Evolutionary conservation across 495 filamentous ascomycete species (phyloP).

Genomic region (Penicillium longicatenatum): DNA sequence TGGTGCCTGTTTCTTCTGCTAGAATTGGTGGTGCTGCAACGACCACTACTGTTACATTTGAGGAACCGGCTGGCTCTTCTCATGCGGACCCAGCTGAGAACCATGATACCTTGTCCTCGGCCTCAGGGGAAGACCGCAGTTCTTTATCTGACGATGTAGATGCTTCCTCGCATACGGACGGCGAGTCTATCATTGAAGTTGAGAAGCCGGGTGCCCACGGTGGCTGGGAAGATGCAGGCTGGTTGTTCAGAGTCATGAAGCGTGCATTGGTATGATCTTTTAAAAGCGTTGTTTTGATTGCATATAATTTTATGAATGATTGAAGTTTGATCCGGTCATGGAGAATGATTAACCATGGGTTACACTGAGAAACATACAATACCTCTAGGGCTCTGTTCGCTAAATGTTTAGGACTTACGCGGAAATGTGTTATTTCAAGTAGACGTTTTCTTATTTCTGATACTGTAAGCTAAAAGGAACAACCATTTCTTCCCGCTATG

Average conservation of each 20-base stretch:
- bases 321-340: background rate
- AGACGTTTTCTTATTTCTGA: conserved; percentile 7
- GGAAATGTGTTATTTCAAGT: background rate
- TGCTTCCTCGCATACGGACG: conserved; percentile 29
- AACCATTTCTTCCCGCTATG: background rate
- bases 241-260: conserved; percentile 76
- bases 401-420: too few species aligned
- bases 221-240: conserved; percentile 82
- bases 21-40: conserved; percentile 53
- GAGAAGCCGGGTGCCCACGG: conserved; percentile 53
- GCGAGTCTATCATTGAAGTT: conserved; percentile 24
- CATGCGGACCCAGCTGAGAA: background rate
- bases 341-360: background rate
- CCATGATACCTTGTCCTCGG: conserved; percentile 17
- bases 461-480: conserved; percentile 5
- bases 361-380: background rate
- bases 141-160: conserved; percentile 23
- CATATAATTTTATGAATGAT: background rate
- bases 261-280: conserved; percentile 63
- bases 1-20: conserved; percentile 7
- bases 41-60: conserved; percentile 43
- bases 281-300: conserved; percentile 1
- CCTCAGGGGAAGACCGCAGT: conserved; percentile 12
- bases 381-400: background rate
- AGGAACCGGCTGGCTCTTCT: conserved; percentile 14